Evolutionary conservation across 116 monocot genomes (phyloP).

Genomic region (Zostera marina): DNA sequence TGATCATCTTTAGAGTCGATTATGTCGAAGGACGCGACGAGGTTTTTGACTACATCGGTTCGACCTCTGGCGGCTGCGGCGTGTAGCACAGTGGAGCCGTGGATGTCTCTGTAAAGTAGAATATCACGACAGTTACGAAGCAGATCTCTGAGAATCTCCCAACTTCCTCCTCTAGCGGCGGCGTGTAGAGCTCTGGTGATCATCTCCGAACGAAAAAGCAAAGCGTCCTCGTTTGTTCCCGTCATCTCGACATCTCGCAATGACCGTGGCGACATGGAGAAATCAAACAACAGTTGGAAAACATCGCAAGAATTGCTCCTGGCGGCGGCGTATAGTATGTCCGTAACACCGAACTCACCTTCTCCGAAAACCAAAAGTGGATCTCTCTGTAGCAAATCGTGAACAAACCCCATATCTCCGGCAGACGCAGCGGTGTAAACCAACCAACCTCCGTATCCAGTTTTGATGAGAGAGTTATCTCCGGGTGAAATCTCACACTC

Average conservation of each 20-base stretch:
- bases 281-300: slow-evolving; percentile 46
- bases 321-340: slow-evolving; percentile 78
- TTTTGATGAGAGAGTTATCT: slow-evolving; percentile 51
- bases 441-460: slow-evolving; percentile 90
- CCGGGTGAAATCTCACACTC: slow-evolving; percentile 44
- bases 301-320: slow-evolving; percentile 50
- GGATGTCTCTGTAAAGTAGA: slow-evolving; percentile 44
- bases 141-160: slow-evolving; percentile 56
- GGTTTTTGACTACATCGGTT: slow-evolving; percentile 58
- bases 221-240: slow-evolving; percentile 4
- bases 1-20: slow-evolving; percentile 49
- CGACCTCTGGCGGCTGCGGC: slow-evolving; percentile 79
- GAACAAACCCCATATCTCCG: slow-evolving; percentile 42
- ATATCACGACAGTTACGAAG: slow-evolving; percentile 26
- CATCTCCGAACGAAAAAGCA: slow-evolving; percentile 51
- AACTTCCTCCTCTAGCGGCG: slow-evolving; percentile 62
- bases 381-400: slow-evolving; percentile 54
- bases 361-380: slow-evolving; percentile 80
- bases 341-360: slow-evolving; percentile 92
- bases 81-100: slow-evolving; percentile 74
- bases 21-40: slow-evolving; percentile 47
- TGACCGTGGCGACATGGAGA: slow-evolving; percentile 29
- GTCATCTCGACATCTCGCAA: neutral
- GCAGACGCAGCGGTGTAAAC: slow-evolving; percentile 79
- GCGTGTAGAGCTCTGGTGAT: slow-evolving; percentile 61